A percentile compares a stretch with the other conserved stretches of the same genome.
These are phyloP conservation scores for Cyberlindnera americana DNA, from an alignment of 805 yeast species.

Conservation along the genomic window DNA sequence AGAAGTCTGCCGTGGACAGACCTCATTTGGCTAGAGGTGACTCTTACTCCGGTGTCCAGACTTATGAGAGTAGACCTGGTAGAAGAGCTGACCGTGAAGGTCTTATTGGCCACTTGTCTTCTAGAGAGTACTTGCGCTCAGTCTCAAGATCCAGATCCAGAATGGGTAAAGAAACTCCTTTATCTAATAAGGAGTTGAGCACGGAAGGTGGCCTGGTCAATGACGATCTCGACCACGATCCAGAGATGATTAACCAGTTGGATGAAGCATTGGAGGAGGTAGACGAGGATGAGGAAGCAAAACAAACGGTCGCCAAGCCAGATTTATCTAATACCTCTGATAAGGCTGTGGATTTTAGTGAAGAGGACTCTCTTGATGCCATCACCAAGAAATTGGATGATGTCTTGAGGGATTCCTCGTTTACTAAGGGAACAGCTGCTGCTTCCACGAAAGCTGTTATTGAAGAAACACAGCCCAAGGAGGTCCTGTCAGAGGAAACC, in stretches of 20 bases:
- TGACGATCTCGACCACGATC: slow-evolving; percentile 37
- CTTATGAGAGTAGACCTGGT: slow-evolving; percentile 31
- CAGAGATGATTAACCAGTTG: slow-evolving; percentile 16
- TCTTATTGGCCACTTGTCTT: slow-evolving; percentile 27
- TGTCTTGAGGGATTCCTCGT: slow-evolving; percentile 3
- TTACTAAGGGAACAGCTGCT: neutral
- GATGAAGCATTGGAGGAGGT: slow-evolving; percentile 19
- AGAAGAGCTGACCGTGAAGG: slow-evolving; percentile 24
- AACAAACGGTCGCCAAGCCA: neutral
- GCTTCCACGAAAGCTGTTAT: slow-evolving; percentile 5
- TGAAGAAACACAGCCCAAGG: neutral
- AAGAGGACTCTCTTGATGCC: slow-evolving; percentile 6
- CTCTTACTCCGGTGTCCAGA: slow-evolving; percentile 58
- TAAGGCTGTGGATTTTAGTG: slow-evolving; percentile 2
- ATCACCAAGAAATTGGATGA: slow-evolving; percentile 6
- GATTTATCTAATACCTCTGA: neutral
- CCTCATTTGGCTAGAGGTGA: slow-evolving; percentile 80
- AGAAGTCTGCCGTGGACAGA: slow-evolving; percentile 4
- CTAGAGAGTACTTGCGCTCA: slow-evolving; percentile 53
- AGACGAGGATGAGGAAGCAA: slow-evolving; percentile 8
- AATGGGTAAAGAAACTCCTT: slow-evolving; percentile 33
- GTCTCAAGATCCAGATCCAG: slow-evolving; percentile 64
- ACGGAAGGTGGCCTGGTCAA: slow-evolving; percentile 53
- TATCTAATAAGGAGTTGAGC: slow-evolving; percentile 41
- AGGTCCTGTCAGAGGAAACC: neutral